These are phyloP conservation scores for Coccomyxa sp. DNA, from an alignment of 139 green algal genomes.

Conservation along the genomic window DNA sequence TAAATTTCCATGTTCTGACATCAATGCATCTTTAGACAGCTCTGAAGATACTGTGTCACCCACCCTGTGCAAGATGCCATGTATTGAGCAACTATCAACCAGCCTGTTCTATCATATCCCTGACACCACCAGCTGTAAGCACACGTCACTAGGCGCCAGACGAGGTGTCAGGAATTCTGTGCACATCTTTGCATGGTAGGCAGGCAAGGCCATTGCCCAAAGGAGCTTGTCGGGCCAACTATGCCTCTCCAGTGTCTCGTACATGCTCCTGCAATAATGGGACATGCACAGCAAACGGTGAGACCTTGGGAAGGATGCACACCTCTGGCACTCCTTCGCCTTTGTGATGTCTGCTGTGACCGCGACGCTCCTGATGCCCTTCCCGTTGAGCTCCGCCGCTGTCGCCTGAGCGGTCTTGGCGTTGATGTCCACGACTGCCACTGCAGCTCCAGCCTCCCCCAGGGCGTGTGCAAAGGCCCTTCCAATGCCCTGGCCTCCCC, in stretches of 20 bases:
- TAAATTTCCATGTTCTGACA: too few relatives aligned
- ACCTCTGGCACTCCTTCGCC: slow-evolving; percentile 31
- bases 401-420: slow-evolving; percentile 24
- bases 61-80: too few relatives aligned
- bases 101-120: too few relatives aligned
- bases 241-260: not conserved
- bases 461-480: slow-evolving; percentile 46
- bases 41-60: too few relatives aligned
- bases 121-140: too few relatives aligned
- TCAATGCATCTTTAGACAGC: too few relatives aligned
- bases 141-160: too few relatives aligned
- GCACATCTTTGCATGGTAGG: too few relatives aligned
- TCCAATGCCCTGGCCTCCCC: slow-evolving; percentile 49
- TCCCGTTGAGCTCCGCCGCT: slow-evolving; percentile 32
- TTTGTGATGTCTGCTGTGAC: slow-evolving; percentile 35
- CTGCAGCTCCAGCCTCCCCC: slow-evolving; percentile 41
- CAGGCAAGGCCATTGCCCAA: not conserved
- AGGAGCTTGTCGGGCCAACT: not conserved
- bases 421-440: slow-evolving; percentile 47
- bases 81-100: too few relatives aligned
- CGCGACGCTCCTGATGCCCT: slow-evolving; percentile 32
- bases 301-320: too few relatives aligned
- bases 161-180: too few relatives aligned
- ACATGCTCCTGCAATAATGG: not conserved
- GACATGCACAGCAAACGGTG: too few relatives aligned